phyloP scores from a whole-genome alignment of 768 basidiomycete species.

The Imleria badia region DNA sequence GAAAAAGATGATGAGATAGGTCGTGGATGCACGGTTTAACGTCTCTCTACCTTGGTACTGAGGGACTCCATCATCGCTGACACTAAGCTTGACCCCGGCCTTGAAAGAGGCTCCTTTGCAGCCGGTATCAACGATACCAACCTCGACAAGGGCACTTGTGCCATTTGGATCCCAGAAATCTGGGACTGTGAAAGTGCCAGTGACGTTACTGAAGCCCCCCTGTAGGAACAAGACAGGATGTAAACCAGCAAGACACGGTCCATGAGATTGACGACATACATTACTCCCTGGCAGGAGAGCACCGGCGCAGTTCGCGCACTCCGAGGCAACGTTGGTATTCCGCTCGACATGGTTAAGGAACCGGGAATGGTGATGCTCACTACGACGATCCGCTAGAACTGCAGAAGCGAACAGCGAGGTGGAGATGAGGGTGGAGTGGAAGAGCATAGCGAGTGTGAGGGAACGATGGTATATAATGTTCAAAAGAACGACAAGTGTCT shows the following conservation, averaged over 20 bases:
- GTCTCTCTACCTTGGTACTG: constrained; percentile 1
- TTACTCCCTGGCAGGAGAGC: neutral
- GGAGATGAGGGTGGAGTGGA: neutral
- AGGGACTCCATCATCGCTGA: neutral
- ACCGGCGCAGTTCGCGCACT: constrained; percentile 1
- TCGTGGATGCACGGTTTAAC: too few species aligned
- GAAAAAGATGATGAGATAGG: neutral
- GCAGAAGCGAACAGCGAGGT: neutral
- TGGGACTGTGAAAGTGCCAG: constrained; percentile 1
- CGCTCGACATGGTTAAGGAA: neutral
- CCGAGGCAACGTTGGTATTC: neutral
- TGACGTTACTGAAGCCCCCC: constrained; percentile 3
- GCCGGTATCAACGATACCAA: too few species aligned
- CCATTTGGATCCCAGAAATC: neutral
- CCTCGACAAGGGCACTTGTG: neutral
- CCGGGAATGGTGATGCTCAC: neutral
- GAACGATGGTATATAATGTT: neutral
- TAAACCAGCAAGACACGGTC: neutral
- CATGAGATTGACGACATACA: neutral
- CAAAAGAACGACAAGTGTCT: too few species aligned
- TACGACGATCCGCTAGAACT: neutral
- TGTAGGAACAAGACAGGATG: neutral
- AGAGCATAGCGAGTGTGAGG: neutral
- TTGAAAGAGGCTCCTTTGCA: neutral
- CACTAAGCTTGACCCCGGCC: constrained; percentile 1